Evolutionary conservation across 108 stramenopile species (phyloP), one percentile per base, ranked within the genome.

Genomic region (Discostella stelligeroides): DNA sequence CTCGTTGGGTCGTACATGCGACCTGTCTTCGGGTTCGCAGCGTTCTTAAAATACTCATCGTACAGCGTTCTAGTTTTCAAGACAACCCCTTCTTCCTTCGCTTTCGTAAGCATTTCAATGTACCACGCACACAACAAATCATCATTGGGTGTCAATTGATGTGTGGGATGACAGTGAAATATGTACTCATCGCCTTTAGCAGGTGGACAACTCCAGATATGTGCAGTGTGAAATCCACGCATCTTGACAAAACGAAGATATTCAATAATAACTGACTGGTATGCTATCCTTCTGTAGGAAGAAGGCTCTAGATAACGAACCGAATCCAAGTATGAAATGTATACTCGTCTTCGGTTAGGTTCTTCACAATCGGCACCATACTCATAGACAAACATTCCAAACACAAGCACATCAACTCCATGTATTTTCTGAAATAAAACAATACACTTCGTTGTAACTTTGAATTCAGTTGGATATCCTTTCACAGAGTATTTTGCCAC

Each of bases 191-290:
- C 98, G 11, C 97, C 98, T 54, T 94, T 93, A 14, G 89, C 75
- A 9, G 97, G 98, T 20, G 98, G 98, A 55, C 98, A 98, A 61
- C 95, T 95, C 98, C 98, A 98, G 43, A 98, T 97, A 66, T 96
- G 95, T 17, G 97, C 96, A 4, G 96, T 98, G 75, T 96, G 96
- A 70, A 98, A 98, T 28, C 98, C 98, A 7, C 96, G 85, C n/a
- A 69, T 63, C 74, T 92, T 96, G 24, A 92, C 96, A 63, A 95
- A 93, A n/a, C 91, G 86, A 15, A 99, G 85, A 69, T 98, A 98
- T 55, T 94, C 89, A 30, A 88, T 66, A 20, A 98, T 80, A 23
- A 98, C 80, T 58, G 92, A 68, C 49, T 98, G 97, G 59, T 98
- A 98, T n/a, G 86, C 86, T 4, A 83, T 28, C 0, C 95, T 97